Evolutionary conservation across 2,329 filamentous ascomycete species (phyloP), one percentile per base, ranked within the genome.

Genomic region (Onygena corvina): DNA sequence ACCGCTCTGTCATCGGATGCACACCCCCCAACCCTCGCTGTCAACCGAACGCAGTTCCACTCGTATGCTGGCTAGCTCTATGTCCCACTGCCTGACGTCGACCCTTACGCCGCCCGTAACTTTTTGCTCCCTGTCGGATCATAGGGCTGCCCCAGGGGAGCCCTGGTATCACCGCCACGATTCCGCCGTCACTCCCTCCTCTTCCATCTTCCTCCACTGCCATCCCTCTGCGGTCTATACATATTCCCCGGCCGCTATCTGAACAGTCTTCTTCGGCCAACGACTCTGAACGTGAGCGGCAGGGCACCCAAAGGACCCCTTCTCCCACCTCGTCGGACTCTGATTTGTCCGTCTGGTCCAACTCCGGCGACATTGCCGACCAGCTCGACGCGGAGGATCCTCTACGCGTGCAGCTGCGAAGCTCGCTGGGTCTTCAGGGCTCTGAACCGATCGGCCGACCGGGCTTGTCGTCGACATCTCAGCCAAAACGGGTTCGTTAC

Each of bases 351-450:
- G 80, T 85, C 59, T 95, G 87, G 88, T 89, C 86, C 63, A 88
- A 95, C 67, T 94, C 90, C 38, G 90, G 88, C 62, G 92, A 96
- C 69, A 79, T 96, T 60, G 87, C 86, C 61, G 90, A 95, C 71
- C 90, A 93, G 75, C 76, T 89, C 59, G 83, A 85, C 72, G 80
- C 81, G 61, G 80, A 90, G 68, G 86, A 94, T 65, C 86, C 87
- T 52, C 75, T 94, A 58, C 81, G 79, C 58, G 77, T 80, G 58
- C 81, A 79, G 60, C 74, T 90, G 52, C 74, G 75, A 61, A 73
- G 79, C 58, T 80, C 80, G 58, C 68, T 83, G 51, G 79, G 86
- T 65, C 77, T 69, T 60, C 76, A 79, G 58, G 70, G 76, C 49
- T 71, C 81, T 58, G 73, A 60, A 50, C 59, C 56, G 51, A 54